These are phyloP conservation scores for Lagerstroemia speciosa DNA, from an alignment of 345 rosid genomes.

Conservation along the genomic window DNA sequence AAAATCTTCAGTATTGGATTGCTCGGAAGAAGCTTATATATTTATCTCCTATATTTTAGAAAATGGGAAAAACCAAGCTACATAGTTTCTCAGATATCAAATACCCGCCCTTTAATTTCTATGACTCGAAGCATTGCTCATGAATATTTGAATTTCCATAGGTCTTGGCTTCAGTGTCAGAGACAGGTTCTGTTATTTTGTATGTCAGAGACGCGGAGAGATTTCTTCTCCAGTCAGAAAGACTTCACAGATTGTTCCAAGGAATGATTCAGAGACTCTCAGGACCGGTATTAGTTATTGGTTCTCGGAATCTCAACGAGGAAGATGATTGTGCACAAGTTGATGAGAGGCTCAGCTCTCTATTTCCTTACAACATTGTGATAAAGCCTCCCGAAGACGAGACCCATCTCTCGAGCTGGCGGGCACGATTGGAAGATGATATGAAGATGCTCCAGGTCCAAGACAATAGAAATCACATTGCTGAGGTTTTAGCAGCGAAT, in stretches of 20 bases:
- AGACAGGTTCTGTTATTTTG: slow-evolving; percentile 48
- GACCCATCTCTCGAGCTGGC: slow-evolving; percentile 65
- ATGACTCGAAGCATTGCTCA: too few relatives aligned
- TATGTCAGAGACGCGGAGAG: slow-evolving; percentile 77
- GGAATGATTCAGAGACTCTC: slow-evolving; percentile 63
- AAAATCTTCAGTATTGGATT: background rate
- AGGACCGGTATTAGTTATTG: slow-evolving; percentile 69
- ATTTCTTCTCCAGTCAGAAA: slow-evolving; percentile 68
- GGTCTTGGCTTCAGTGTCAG: slow-evolving; percentile 69
- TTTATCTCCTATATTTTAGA: too few relatives aligned
- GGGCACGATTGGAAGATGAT: slow-evolving; percentile 71
- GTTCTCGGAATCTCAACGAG: slow-evolving; percentile 58
- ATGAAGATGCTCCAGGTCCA: slow-evolving; percentile 67
- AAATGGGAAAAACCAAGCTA: background rate
- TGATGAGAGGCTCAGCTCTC: slow-evolving; percentile 32
- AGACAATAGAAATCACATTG: slow-evolving; percentile 88
- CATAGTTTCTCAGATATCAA: too few relatives aligned
- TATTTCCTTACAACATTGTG: slow-evolving; percentile 73
- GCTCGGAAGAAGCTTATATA: too few relatives aligned
- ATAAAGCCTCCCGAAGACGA: slow-evolving; percentile 82
- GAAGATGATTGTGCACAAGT: slow-evolving; percentile 53
- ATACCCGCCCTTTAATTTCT: too few relatives aligned
- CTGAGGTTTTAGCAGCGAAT: slow-evolving; percentile 87
- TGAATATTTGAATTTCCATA: slow-evolving; percentile 10
- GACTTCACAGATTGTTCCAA: slow-evolving; percentile 51